phyloP scores from a whole-genome alignment of 2,329 filamentous ascomycete genomes.

The Ramularia collo-cygni region DNA sequence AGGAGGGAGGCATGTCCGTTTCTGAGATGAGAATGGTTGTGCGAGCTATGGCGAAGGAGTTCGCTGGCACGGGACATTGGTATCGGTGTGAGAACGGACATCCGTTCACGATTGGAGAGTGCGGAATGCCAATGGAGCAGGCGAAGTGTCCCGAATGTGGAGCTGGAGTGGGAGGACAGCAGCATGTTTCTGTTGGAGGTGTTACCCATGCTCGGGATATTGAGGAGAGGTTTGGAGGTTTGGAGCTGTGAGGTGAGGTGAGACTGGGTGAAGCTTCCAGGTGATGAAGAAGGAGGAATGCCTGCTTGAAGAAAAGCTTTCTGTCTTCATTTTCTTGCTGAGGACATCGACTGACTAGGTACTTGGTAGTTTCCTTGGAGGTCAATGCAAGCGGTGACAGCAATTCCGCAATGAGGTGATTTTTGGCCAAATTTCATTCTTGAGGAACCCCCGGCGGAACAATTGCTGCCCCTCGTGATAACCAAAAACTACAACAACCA shows the following conservation, averaged over 20 bases:
- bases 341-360: too few species aligned
- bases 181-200: conserved; percentile 46
- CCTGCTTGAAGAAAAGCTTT: too few species aligned
- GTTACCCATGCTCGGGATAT: conserved; percentile 46
- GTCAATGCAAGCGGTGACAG: too few species aligned
- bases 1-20: conserved; percentile 22
- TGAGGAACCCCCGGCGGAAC: too few species aligned
- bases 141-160: conserved; percentile 59
- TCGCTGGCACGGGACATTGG: conserved; percentile 50
- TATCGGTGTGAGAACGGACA: conserved; percentile 53
- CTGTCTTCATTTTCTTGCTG: too few species aligned
- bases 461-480: too few species aligned
- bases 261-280: too few species aligned
- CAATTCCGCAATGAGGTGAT: too few species aligned
- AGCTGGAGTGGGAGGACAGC: conserved; percentile 48
- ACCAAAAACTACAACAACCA: too few species aligned
- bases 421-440: too few species aligned
- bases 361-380: too few species aligned
- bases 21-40: conserved; percentile 50
- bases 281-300: too few species aligned
- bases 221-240: conserved; percentile 32
- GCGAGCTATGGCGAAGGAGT: conserved; percentile 41
- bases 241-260: background rate
- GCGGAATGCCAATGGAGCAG: conserved; percentile 54
- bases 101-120: conserved; percentile 35